A percentile compares a stretch with the other conserved stretches of the same genome.
These are phyloP conservation scores for Peterozyma toletana DNA, from an alignment of 805 yeast species.

Conservation along the genomic window DNA sequence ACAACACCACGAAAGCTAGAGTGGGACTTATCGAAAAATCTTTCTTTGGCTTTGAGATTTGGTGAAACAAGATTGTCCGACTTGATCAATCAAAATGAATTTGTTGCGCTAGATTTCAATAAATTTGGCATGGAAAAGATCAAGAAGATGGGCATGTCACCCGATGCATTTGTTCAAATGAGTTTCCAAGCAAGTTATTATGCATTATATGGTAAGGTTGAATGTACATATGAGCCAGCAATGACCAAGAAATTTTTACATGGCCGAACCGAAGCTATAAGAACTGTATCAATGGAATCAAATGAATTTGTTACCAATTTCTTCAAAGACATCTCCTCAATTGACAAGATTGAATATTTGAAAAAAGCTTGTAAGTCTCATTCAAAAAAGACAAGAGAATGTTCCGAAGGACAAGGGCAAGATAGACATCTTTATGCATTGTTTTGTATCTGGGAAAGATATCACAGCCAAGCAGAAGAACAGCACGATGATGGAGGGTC, in stretches of 20 bases:
- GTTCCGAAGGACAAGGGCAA: slow-evolving; percentile 79
- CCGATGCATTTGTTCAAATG: slow-evolving; percentile 94
- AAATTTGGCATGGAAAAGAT: slow-evolving; percentile 69
- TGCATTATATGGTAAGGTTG: slow-evolving; percentile 87
- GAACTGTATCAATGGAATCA: slow-evolving; percentile 77
- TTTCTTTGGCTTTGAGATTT: slow-evolving; percentile 74
- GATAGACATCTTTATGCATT: slow-evolving; percentile 87
- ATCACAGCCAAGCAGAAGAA: slow-evolving; percentile 23
- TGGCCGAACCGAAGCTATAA: slow-evolving; percentile 89
- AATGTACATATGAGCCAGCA: slow-evolving; percentile 93
- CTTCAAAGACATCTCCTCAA: slow-evolving; percentile 58
- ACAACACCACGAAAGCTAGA: slow-evolving; percentile 83
- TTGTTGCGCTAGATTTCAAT: slow-evolving; percentile 70
- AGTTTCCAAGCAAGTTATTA: slow-evolving; percentile 89
- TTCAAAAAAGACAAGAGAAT: slow-evolving; percentile 55
- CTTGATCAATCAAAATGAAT: slow-evolving; percentile 83
- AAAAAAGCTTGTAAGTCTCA: slow-evolving; percentile 69
- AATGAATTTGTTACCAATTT: slow-evolving; percentile 78
- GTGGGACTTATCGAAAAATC: slow-evolving; percentile 76
- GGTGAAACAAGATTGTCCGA: slow-evolving; percentile 88
- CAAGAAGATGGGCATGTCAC: slow-evolving; percentile 80
- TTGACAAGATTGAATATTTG: slow-evolving; percentile 52
- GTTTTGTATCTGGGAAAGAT: slow-evolving; percentile 80
- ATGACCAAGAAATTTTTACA: slow-evolving; percentile 86
- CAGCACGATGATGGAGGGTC: slow-evolving; percentile 18